Base-by-base conservation (phyloP, 768 basidiomycete genomes). In the Lyophyllum decastes region DNA sequence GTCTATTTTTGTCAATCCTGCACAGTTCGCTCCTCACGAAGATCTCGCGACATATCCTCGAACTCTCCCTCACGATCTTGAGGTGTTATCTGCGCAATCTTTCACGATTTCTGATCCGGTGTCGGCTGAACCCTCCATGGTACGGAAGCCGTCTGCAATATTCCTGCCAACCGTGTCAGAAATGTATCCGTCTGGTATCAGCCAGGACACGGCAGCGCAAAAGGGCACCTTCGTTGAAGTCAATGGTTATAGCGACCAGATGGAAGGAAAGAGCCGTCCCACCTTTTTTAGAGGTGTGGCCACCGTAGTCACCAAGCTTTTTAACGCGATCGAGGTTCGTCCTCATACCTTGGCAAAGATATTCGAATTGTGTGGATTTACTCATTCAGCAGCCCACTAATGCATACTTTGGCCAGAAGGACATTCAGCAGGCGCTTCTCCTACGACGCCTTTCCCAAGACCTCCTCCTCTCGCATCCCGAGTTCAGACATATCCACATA, bases 1-100 rank as follows among this genome's bases (percentile, higher is more conserved):
- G 57, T 97, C 95, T 25, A 93, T 99, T 64, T 99, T 98, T 71
- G 95, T 99, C 58, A 98, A 99, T 70, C 97, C 97, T 0, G 90
- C 95, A 2, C 95, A 98, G 71, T 99, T 99, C 65, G 93, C 96
- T 1, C 95, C 94, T 0, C 87, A 94, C 62, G 97, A 99, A 74
- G 97, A 98, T 70, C 84, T 98, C 2, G 80, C 82, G 25, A 85
- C 88, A 5, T 99, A 99, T 71, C 97, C 97, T 1, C 87, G 94
- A 40, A 96, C 94, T 0, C 77, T 99, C 3, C 78, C 87, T 0
- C 64, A 70, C 2, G 97, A 99, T 71, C 79, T 98, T 19, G 76
- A 81, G 48, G 75, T 84, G 14, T 81, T 97, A 19, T 63, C 67
- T 16, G 68, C 72, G 4, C 75, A 82, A 33, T 66, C 62, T 4